Evolutionary conservation across 352 stramenopile species (phyloP).

Genomic region (Peronospora farinosa): DNA sequence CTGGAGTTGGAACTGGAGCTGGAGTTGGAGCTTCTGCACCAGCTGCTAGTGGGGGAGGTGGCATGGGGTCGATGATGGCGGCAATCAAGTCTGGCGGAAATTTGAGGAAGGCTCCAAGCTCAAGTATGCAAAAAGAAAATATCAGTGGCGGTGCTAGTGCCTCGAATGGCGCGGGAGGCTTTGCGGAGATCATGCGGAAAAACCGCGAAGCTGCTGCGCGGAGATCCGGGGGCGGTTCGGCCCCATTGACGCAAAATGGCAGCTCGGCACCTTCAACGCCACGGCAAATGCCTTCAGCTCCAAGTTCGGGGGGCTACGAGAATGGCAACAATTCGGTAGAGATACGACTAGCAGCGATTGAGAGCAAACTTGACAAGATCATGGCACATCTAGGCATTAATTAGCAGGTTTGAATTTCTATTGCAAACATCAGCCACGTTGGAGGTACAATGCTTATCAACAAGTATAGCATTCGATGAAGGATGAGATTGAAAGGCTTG

Average conservation of each 20-base stretch:
- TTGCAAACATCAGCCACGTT: background rate
- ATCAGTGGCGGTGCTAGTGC: slow-evolving; percentile 6
- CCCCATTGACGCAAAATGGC: slow-evolving; percentile 15
- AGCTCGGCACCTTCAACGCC: slow-evolving; percentile 57
- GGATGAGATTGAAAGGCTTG: background rate
- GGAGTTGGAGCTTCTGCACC: slow-evolving; percentile 2
- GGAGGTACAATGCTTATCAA: slow-evolving; percentile 4
- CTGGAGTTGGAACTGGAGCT: background rate
- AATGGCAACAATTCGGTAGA: slow-evolving; percentile 33
- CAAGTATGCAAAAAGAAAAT: slow-evolving; percentile 31
- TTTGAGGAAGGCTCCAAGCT: slow-evolving; percentile 44
- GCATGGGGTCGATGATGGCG: slow-evolving; percentile 63
- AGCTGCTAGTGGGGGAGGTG: slow-evolving; percentile 23
- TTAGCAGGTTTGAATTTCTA: slow-evolving; percentile 16
- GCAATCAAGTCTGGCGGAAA: slow-evolving; percentile 68
- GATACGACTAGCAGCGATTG: slow-evolving; percentile 62
- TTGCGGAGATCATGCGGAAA: slow-evolving; percentile 88
- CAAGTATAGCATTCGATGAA: slow-evolving; percentile 1
- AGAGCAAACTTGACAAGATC: slow-evolving; percentile 87
- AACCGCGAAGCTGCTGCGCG: slow-evolving; percentile 78
- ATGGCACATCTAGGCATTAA: slow-evolving; percentile 76
- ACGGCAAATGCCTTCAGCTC: slow-evolving; percentile 20
- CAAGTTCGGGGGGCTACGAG: slow-evolving; percentile 19
- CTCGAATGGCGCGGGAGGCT: slow-evolving; percentile 40
- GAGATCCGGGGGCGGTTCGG: slow-evolving; percentile 27